These are phyloP conservation scores for Lablab purpureus DNA, from an alignment of 306 rosid genomes.

Conservation along the genomic window DNA sequence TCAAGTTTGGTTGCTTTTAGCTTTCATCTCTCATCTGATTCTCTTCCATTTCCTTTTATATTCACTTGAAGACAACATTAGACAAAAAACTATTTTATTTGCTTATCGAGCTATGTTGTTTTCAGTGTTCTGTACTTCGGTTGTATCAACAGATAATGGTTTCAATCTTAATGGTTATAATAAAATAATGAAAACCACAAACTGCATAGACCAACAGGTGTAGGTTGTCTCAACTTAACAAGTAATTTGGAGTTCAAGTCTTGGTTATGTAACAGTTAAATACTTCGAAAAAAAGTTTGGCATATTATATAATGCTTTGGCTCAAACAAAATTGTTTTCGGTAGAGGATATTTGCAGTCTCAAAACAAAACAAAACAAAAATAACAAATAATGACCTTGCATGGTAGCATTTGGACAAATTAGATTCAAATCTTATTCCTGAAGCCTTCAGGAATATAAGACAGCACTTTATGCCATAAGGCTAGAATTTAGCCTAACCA, in stretches of 20 bases:
- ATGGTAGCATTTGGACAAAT: constrained; percentile 51
- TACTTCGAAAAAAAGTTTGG: neutral
- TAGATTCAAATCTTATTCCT: constrained; percentile 60
- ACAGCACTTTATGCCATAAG: constrained; percentile 53
- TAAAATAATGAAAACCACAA: constrained; percentile 12
- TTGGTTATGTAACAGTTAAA: neutral
- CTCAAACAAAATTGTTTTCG: neutral
- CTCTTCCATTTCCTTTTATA: constrained; percentile 32
- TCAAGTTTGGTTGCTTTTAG: constrained; percentile 28
- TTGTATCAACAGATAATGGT: constrained; percentile 51
- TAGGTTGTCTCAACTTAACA: too few species aligned
- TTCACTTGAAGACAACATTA: constrained; percentile 48
- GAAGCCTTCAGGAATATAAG: constrained; percentile 60
- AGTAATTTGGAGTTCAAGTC: too few species aligned
- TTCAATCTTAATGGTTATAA: constrained; percentile 44
- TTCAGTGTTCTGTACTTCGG: constrained; percentile 55
- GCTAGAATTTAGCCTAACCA: constrained; percentile 41
- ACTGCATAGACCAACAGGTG: neutral
- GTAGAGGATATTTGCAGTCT: neutral
- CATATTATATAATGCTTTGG: neutral
- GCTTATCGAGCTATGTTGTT: constrained; percentile 48
- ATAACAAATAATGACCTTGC: constrained; percentile 45
- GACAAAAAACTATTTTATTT: constrained; percentile 42
- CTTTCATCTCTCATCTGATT: constrained; percentile 32
- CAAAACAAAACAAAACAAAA: constrained; percentile 19